phyloP scores from a whole-genome alignment of 345 rosid species.

The Acer negundo region DNA sequence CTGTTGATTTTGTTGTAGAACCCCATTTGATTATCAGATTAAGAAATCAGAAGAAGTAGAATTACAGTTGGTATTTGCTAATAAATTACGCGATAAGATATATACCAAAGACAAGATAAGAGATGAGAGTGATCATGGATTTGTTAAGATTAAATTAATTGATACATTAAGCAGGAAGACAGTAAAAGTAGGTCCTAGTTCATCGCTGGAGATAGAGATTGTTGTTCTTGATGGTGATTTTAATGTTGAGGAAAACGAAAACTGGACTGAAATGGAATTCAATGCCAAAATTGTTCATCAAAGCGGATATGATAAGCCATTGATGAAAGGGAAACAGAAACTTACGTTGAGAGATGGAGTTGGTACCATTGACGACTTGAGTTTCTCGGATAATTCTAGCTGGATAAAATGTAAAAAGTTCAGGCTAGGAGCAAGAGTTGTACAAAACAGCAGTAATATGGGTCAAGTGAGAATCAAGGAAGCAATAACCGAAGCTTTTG shows the following conservation, averaged over 20 bases:
- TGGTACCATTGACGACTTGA: conserved; percentile 40
- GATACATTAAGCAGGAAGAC: conserved; percentile 40
- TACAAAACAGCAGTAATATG: conserved; percentile 20
- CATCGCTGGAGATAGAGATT: conserved; percentile 43
- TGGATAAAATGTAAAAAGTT: conserved; percentile 75
- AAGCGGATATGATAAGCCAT: conserved; percentile 66
- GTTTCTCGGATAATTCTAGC: conserved; percentile 27
- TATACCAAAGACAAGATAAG: conserved; percentile 61
- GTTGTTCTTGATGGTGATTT: conserved; percentile 68
- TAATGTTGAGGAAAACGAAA: conserved; percentile 39
- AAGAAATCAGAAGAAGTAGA: conserved; percentile 36
- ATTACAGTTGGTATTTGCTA: conserved; percentile 46
- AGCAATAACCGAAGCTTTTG: conserved; percentile 64
- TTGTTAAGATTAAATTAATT: conserved; percentile 41
- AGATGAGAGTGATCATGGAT: conserved; percentile 41
- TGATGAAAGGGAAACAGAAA: conserved; percentile 62
- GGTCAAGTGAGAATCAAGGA: conserved; percentile 34
- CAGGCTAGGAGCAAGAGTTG: conserved; percentile 62
- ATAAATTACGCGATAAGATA: conserved; percentile 36
- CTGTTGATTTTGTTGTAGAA: conserved; percentile 13
- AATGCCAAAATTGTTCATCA: conserved; percentile 44
- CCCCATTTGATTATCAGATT: conserved; percentile 25
- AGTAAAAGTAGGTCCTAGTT: conserved; percentile 34
- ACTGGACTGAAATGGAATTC: conserved; percentile 53
- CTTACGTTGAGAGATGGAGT: conserved; percentile 48